Base-by-base conservation (phyloP, 1,284 basidiomycete species). In the Fomitopsis schrenkii region DNA sequence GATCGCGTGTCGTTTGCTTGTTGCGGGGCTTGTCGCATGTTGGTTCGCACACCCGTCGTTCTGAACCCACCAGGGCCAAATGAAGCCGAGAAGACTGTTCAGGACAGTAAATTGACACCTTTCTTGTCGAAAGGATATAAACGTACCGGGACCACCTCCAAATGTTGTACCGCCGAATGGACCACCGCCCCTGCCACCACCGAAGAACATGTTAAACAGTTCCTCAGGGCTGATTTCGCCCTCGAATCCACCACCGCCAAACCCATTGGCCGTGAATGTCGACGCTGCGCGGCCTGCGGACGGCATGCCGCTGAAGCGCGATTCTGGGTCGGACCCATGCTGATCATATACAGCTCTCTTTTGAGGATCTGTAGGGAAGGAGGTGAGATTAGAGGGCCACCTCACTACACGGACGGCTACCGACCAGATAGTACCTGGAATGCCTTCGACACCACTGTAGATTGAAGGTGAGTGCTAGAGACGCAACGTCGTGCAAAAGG, bases 131-230 rank as follows among this genome's bases (percentile, higher is more conserved):
- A n/a, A 42, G 58, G 55, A 30, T 55, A n/a, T 44, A 36, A 6
- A 65, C 70, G 59, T 57, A 85, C 86, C 78, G 57, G 85, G 83
- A 12, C 57, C 61, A 3, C 85, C 84, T 33, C 84, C 78, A 63
- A 80, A 78, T 42, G 74, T 77, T 3, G 72, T 75, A 26, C 45
- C 48, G 7, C 48, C 28, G 63, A 80, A 78, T 44, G 74, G 77
- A 3, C 72, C 75, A 54, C 80, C 80, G 19, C 79, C 75, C 75
- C 73, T 77, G 35, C 80, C 80, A 19, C 90, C 90, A 26, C 94
- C 95, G 73, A 99, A 99, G 85, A 99, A 98, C 93, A 97, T 96
- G 72, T 98, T 97, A 82, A 99, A 99, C 59, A 99, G 73, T 65
- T 99, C 97, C 76, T 98, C 95, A 0, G 97, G 95, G 62, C 93